Conservation (phyloP, 2,329 filamentous ascomycete species). For the Aspergillus sp. region DNA sequence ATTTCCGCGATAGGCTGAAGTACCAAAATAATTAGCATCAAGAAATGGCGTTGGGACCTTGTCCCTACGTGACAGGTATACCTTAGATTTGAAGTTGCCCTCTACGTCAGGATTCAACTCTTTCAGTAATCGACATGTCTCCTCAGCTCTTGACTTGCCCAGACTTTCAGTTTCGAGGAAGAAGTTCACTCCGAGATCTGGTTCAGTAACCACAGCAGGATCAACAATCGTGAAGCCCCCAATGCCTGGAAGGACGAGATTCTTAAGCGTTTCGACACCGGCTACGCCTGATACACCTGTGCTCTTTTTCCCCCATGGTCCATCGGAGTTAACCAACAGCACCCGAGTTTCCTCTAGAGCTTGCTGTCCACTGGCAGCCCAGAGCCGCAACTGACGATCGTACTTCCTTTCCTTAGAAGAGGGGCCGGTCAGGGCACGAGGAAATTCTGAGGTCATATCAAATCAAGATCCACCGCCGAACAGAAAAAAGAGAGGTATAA, state of each 20-base stretch:
- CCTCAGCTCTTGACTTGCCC: constrained; percentile 75
- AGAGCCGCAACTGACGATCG: constrained; percentile 90
- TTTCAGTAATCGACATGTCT: constrained; percentile 71
- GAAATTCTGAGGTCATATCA: constrained; percentile 39
- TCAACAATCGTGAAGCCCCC: constrained; percentile 92
- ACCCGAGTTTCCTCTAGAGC: constrained; percentile 89
- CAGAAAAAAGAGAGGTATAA: not conserved
- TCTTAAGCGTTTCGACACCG: constrained; percentile 90
- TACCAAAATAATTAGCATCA: constrained; percentile 10
- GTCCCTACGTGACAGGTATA: constrained; percentile 38
- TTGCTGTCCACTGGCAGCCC: constrained; percentile 88
- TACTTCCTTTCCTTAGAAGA: constrained; percentile 74
- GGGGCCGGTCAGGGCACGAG: constrained; percentile 44
- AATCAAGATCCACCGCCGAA: not conserved
- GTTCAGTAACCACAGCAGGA: constrained; percentile 70
- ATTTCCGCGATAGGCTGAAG: constrained; percentile 38
- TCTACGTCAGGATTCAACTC: constrained; percentile 93
- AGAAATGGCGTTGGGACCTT: not conserved
- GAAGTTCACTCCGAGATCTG: constrained; percentile 93
- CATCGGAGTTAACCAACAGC: constrained; percentile 76
- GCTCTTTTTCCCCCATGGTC: constrained; percentile 35
- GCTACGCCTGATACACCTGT: constrained; percentile 71
- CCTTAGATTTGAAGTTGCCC: constrained; percentile 66
- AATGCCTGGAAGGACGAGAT: constrained; percentile 90
- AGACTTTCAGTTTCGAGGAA: constrained; percentile 80